These are phyloP conservation scores for Scedosporium boydii DNA, from an alignment of 2,329 filamentous ascomycete species.

Conservation along the genomic window DNA sequence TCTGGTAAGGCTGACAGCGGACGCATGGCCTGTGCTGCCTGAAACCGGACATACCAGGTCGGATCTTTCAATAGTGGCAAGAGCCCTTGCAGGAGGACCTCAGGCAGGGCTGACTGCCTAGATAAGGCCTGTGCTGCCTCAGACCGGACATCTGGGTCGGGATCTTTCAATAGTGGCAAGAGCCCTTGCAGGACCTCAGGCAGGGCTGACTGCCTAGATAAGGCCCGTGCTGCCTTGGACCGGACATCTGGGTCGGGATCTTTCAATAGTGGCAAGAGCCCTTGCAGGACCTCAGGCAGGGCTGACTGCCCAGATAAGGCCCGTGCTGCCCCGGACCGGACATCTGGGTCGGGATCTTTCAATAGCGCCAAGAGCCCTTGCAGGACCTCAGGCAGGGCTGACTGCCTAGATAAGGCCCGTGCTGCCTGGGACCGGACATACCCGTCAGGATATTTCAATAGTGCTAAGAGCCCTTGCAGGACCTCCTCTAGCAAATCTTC, in stretches of 20 bases:
- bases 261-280: neutral
- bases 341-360: neutral
- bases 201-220: neutral
- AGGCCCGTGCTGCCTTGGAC: neutral
- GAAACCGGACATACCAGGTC: neutral
- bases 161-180: neutral
- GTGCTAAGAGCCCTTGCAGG: neutral
- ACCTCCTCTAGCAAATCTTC: neutral
- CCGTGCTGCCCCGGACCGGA: neutral
- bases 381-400: neutral
- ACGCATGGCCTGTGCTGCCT: neutral
- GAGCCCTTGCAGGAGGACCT: neutral
- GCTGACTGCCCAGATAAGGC: neutral
- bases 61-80: neutral
- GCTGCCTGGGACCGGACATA: conserved; percentile 13
- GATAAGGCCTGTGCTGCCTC: neutral
- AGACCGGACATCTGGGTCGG: neutral
- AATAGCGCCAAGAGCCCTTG: conserved; percentile 3
- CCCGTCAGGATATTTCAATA: neutral
- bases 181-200: neutral
- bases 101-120: neutral
- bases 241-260: neutral
- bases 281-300: neutral
- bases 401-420: neutral
- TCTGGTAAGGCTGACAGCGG: neutral